A percentile compares a stretch with the other conserved stretches of the same genome.
Conservation (phyloP, 805 yeast genomes). For the Candida boidinii region DNA sequence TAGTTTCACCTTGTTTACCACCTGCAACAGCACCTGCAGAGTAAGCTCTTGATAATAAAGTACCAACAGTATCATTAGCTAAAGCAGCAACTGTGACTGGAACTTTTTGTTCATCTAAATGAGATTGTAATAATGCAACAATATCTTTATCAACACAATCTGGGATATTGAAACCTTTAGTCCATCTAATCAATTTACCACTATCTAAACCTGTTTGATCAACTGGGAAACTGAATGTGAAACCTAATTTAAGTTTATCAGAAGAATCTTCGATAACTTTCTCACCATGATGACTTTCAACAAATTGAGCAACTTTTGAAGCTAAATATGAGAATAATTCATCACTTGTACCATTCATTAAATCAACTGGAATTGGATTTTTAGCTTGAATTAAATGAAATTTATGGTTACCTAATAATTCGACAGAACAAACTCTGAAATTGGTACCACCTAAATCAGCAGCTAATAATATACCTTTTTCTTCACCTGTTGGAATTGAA, state of each 20-base stretch:
- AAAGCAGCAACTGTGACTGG: slow-evolving; percentile 77
- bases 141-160: slow-evolving; percentile 85
- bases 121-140: slow-evolving; percentile 60
- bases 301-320: slow-evolving; percentile 53
- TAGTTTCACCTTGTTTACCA: slow-evolving; percentile 63
- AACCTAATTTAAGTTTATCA: slow-evolving; percentile 61
- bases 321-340: slow-evolving; percentile 75
- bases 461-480: slow-evolving; percentile 75
- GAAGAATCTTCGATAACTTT: slow-evolving; percentile 12
- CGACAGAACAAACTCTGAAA: slow-evolving; percentile 87
- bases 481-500: slow-evolving; percentile 76
- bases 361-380: slow-evolving; percentile 67
- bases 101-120: slow-evolving; percentile 48
- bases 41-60: slow-evolving; percentile 82
- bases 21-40: slow-evolving; percentile 45
- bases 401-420: slow-evolving; percentile 70
- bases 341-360: slow-evolving; percentile 59
- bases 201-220: slow-evolving; percentile 71
- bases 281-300: slow-evolving; percentile 54
- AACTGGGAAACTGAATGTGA: slow-evolving; percentile 92
- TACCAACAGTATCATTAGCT: slow-evolving; percentile 95
- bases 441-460: slow-evolving; percentile 97
- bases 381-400: slow-evolving; percentile 70
- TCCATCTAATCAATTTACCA: slow-evolving; percentile 89
- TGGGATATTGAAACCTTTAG: slow-evolving; percentile 84